Base-by-base conservation (phyloP, 2,329 filamentous ascomycete genomes). In the Fusarium fracticaudum region DNA sequence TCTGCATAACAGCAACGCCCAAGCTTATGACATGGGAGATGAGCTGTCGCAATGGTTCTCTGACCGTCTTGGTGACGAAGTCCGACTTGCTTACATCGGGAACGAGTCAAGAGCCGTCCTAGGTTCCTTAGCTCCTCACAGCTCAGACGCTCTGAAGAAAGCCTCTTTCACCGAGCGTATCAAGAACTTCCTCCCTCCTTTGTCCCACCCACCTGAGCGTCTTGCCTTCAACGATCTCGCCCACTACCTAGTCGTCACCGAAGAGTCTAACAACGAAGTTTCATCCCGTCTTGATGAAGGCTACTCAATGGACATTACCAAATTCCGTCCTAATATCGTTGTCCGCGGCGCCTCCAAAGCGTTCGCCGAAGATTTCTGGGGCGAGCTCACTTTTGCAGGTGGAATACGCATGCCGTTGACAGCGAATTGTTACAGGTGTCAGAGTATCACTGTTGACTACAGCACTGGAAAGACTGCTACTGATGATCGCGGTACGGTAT, bases 371-470 rank as follows among this genome's bases (percentile, higher is more conserved):
- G 76, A 78, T 15, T 78, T 61, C 6, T 78, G 76, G 76, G 74
- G 68, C 6, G 74, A 77, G 6, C 43, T 78, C 2, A 67, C 62
- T 0, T 78, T 78, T 40, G 41, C 48, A 1, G 67, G 71, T 1
- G 76, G 73, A 12, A 47, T 78, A 1, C 44, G 43, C 10, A 78
- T 78, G 76, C 51, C 64, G 0, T 43, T 78, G 6, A 78, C 74
- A 5, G 64, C 76, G 2, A 78, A 78, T 13, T 78, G 76, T 20
- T 78, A 67, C 20, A 64, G 76, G 1, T 78, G 76, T 3, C 76
- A 78, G 44, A 78, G 76, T 14, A 78, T 78, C 26, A 78, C 76
- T 3, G 76, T 78, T 1, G 76, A 78, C 26, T 78, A 78, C 8
- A 47, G 75, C 0, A 78, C 76, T 0, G 76, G 76, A 0, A 71